phyloP scores from a whole-genome alignment of 1,284 basidiomycete genomes.

The Irpex sp. region DNA sequence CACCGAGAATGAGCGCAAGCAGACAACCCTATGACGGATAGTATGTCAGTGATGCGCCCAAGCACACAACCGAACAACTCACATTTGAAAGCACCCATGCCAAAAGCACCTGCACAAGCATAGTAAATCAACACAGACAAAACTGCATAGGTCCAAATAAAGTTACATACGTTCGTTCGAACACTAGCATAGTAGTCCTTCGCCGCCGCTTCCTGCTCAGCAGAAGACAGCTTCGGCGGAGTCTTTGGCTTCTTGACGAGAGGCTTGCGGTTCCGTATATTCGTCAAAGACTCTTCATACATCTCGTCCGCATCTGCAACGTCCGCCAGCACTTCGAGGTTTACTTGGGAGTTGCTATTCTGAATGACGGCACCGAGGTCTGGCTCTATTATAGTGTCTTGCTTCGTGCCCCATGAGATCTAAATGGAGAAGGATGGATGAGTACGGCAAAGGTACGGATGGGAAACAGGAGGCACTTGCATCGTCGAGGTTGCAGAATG shows the following conservation, averaged over 20 bases:
- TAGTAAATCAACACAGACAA: not conserved
- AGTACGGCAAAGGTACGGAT: not conserved
- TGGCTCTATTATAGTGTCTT: slow-evolving; percentile 62
- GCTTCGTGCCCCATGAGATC: slow-evolving; percentile 93
- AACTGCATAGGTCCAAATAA: not conserved
- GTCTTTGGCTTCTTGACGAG: not conserved
- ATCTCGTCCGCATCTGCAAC: slow-evolving; percentile 85
- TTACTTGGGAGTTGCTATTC: slow-evolving; percentile 77
- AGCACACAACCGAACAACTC: slow-evolving; percentile 24
- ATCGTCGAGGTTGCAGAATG: slow-evolving; percentile 81
- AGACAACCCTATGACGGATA: slow-evolving; percentile 57
- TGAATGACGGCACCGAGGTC: slow-evolving; percentile 83
- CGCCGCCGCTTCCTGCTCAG: slow-evolving; percentile 59
- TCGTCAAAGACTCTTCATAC: slow-evolving; percentile 87
- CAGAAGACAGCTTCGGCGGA: slow-evolving; percentile 23
- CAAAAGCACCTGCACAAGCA: slow-evolving; percentile 56
- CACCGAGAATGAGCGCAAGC: slow-evolving; percentile 72
- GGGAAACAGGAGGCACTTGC: slow-evolving; percentile 33
- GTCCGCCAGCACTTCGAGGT: slow-evolving; percentile 85
- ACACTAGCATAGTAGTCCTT: slow-evolving; percentile 91
- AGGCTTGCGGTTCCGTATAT: slow-evolving; percentile 72
- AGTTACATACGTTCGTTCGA: slow-evolving; percentile 74
- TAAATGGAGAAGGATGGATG: slow-evolving; percentile 24
- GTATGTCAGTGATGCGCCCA: not conserved
- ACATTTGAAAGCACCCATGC: slow-evolving; percentile 86